Evolutionary conservation across 192 early-diverging fungal genomes (phyloP).

Genomic region (Linnemannia exigua): DNA sequence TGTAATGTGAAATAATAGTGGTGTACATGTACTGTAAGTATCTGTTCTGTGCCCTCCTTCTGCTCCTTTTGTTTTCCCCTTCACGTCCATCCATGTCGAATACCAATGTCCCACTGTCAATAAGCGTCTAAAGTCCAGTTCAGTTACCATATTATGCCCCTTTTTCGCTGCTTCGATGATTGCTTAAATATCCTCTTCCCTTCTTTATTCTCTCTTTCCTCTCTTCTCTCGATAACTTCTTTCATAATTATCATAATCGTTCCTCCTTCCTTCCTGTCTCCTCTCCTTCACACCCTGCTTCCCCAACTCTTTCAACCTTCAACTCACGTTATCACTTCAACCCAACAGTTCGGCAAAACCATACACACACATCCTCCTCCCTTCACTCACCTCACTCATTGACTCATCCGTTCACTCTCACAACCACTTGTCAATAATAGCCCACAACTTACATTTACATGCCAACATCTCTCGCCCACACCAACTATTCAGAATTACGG

Average conservation of each 20-base stretch:
- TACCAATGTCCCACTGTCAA: neutral
- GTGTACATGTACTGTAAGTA: no score
- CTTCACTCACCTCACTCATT: neutral
- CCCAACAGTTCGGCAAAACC: neutral
- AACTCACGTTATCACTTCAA: neutral
- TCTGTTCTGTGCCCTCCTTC: no score
- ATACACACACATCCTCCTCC: neutral
- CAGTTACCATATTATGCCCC: slow-evolving; percentile 2
- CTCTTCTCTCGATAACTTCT: neutral
- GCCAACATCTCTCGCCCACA: neutral
- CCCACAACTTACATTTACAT: neutral
- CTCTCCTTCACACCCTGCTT: neutral
- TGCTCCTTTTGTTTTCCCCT: neutral
- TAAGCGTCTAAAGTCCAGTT: no score
- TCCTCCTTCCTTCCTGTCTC: neutral
- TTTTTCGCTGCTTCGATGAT: neutral
- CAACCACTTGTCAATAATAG: neutral
- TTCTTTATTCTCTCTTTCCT: neutral
- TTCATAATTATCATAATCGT: slow-evolving; percentile 1
- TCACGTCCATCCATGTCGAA: neutral
- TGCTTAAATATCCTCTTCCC: neutral
- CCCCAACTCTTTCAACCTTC: neutral
- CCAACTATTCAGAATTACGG: neutral
- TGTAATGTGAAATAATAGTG: no score
- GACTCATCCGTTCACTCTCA: neutral